Evolutionary conservation across 306 rosid species (phyloP).

Genomic region (Corylus avellana): DNA sequence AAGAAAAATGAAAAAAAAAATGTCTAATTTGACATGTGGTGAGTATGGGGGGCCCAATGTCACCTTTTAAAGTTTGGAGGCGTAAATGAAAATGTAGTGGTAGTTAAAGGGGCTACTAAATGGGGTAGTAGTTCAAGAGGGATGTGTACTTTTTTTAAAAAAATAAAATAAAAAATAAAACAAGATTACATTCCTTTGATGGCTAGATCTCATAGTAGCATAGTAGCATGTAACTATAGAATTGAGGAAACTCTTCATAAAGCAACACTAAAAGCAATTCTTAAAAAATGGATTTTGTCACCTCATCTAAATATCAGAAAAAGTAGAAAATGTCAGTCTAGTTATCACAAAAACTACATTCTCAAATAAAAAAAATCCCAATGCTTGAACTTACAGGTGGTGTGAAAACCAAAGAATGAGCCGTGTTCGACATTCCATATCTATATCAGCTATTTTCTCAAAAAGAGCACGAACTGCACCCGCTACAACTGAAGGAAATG

Average conservation of each 20-base stretch:
- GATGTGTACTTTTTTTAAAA: too few species aligned
- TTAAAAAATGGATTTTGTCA: not conserved
- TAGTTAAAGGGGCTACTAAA: too few species aligned
- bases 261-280: not conserved
- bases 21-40: too few species aligned
- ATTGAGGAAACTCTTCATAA: not conserved
- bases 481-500: slow-evolving; percentile 97
- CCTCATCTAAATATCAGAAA: not conserved
- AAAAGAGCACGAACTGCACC: slow-evolving; percentile 97
- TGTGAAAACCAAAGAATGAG: slow-evolving; percentile 99
- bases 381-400: slow-evolving; percentile 73
- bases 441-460: slow-evolving; percentile 89
- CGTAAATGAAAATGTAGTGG: too few species aligned
- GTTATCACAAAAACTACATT: slow-evolving; percentile 9
- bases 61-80: too few species aligned
- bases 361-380: slow-evolving; percentile 7
- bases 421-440: slow-evolving; percentile 97
- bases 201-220: not conserved
- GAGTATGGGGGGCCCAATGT: too few species aligned
- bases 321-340: slow-evolving; percentile 1
- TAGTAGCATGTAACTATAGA: not conserved
- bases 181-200: too few species aligned
- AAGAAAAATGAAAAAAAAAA: too few species aligned
- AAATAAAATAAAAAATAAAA: too few species aligned
- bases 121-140: too few species aligned